Evolutionary conservation across 805 yeast species (phyloP), one percentile per base, ranked within the genome.

Genomic region (Pichia membranifaciens): DNA sequence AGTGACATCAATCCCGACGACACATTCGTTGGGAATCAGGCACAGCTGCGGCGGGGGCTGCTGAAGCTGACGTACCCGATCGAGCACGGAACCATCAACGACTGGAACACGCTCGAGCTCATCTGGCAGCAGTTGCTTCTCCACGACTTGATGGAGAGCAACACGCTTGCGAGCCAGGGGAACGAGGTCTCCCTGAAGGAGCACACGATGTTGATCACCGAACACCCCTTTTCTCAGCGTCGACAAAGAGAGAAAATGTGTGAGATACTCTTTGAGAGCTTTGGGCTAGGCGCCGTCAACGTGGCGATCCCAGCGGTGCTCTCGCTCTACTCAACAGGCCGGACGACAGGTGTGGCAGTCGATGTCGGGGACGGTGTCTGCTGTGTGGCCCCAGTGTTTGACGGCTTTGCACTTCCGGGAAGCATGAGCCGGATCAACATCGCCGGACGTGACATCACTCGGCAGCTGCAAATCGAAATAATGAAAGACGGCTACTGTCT

Each of bases 281-380:
- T 85, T 68, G 78, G 79, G 53, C 76, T 81, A 10, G 91, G 93
- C 1, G 84, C 91, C n/a, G 58, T 82, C n/a, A 82, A 84, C 59
- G 66, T 84, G 13, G 73, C 82, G 3, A 70, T 84, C 42, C 91
- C 84, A 54, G 91, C 96, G 0, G 89, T 89, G 10, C 68, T 90
- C 35, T 75, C 96, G 3, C 68, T 90, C 35, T 90, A 91, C 66
- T 89, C 97, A 0, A 76, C 87, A 5, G 98, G 97, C 0, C 70
- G 87, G 54, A 90, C 97, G 7, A 89, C 96, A 0, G 98, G 97
- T 1, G 76, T 87, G 34, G 95, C 87, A 3, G 59, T 91, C 12
- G 96, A 90, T 59, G 77, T 84, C n/a, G 97, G 97, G 5, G 97
- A 90, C 63, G 97, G 97, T 4, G 95, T 88, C 22, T 77, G 86